Conservation (phyloP, 2,329 filamentous ascomycete species). For the Penicillium sp. region DNA sequence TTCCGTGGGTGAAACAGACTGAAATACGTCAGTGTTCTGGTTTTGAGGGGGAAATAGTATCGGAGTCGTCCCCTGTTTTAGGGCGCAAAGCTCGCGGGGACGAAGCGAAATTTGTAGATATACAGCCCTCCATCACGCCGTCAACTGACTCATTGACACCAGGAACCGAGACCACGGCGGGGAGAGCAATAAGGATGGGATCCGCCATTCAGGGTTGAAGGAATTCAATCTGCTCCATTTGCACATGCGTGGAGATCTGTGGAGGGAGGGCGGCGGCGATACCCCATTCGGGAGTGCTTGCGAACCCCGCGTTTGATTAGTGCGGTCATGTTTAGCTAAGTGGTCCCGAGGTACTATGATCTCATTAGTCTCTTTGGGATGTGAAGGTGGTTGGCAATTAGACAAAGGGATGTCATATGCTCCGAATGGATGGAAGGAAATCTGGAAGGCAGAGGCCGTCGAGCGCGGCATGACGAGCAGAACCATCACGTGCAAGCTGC, state of each 20-base stretch:
- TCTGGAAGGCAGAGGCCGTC: neutral
- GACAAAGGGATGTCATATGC: neutral
- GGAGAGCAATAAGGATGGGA: neutral
- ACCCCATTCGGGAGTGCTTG: conserved; percentile 24
- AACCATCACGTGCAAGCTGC: neutral
- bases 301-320: conserved; percentile 26
- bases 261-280: conserved; percentile 1
- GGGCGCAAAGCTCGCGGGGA: neutral
- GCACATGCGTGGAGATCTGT: conserved; percentile 10
- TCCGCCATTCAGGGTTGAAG: conserved; percentile 5
- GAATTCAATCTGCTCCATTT: neutral
- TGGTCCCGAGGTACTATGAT: conserved; percentile 8
- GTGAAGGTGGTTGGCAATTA: neutral
- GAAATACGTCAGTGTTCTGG: neutral
- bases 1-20: conserved; percentile 32
- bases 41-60: neutral
- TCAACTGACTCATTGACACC: conserved; percentile 3
- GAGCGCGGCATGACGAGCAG: neutral
- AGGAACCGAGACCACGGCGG: neutral
- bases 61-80: conserved; percentile 1
- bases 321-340: neutral
- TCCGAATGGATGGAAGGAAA: neutral
- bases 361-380: neutral
- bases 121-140: neutral
- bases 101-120: neutral